phyloP scores from a whole-genome alignment of 2,329 filamentous ascomycete genomes.

The Blastomyces percursus region DNA sequence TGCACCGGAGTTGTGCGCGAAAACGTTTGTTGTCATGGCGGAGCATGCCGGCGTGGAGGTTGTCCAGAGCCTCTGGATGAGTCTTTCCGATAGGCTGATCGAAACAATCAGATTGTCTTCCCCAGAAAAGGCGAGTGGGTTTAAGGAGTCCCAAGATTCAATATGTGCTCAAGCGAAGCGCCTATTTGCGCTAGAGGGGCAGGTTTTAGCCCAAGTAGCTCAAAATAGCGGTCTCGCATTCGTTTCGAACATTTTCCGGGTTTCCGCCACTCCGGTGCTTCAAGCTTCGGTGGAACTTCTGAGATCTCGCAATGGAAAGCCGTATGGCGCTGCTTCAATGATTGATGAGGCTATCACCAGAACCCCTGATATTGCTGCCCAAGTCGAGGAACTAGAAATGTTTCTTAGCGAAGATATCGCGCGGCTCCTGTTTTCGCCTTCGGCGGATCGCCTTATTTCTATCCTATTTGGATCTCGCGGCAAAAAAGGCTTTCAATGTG shows the following conservation, averaged over 20 bases:
- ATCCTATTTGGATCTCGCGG: slow-evolving; percentile 49
- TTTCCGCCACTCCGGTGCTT: slow-evolving; percentile 32
- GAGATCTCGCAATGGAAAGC: slow-evolving; percentile 49
- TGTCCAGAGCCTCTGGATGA: slow-evolving; percentile 51
- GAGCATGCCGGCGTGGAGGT: slow-evolving; percentile 37
- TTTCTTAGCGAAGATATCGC: slow-evolving; percentile 49
- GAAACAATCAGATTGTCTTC: slow-evolving; percentile 60
- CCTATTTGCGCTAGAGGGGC: slow-evolving; percentile 50
- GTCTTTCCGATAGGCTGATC: slow-evolving; percentile 51
- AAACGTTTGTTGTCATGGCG: slow-evolving; percentile 30
- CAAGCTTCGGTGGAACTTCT: slow-evolving; percentile 41
- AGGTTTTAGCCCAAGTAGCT: slow-evolving; percentile 23
- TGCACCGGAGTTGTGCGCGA: slow-evolving; percentile 28
- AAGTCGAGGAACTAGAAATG: slow-evolving; percentile 34
- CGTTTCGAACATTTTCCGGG: slow-evolving; percentile 27
- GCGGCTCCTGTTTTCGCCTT: slow-evolving; percentile 55
- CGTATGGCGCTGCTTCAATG: slow-evolving; percentile 52
- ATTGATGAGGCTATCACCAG: slow-evolving; percentile 44
- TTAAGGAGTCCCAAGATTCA: slow-evolving; percentile 57
- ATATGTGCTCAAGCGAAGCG: slow-evolving; percentile 56
- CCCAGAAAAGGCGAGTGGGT: slow-evolving; percentile 71
- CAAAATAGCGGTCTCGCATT: slow-evolving; percentile 18
- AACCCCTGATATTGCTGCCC: slow-evolving; percentile 32
- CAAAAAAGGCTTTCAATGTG: slow-evolving; percentile 30
- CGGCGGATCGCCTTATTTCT: slow-evolving; percentile 54